Percentiles rank a stretch among this genome's conserved stretches.
Evolutionary conservation across 768 basidiomycete species (phyloP).

Genomic region (Suillus subaureus): DNA sequence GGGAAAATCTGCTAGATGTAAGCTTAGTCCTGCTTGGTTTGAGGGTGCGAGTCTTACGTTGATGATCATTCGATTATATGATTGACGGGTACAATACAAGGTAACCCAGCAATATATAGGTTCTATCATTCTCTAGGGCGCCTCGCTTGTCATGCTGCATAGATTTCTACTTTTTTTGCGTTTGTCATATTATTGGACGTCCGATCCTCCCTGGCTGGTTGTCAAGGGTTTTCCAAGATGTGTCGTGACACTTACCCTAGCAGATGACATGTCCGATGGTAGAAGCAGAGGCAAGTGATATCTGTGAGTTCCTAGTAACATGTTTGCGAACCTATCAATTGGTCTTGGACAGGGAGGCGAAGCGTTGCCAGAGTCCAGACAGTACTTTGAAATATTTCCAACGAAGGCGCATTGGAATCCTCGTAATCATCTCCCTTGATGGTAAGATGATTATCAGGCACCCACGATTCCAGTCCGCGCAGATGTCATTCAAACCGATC

Average conservation of each 20-base stretch:
- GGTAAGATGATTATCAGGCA: neutral
- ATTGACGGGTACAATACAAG: neutral
- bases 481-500: neutral
- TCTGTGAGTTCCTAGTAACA: neutral
- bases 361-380: neutral
- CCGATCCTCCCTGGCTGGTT: neutral
- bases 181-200: neutral
- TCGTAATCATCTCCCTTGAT: neutral
- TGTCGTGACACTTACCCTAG: neutral
- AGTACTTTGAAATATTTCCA: neutral
- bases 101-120: neutral
- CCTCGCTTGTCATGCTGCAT: neutral
- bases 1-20: neutral
- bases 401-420: neutral
- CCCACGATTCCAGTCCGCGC: neutral
- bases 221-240: neutral
- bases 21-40: neutral
- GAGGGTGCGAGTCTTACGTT: neutral
- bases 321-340: neutral
- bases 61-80: neutral
- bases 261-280: neutral
- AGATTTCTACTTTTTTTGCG: neutral
- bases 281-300: neutral
- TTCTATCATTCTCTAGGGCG: neutral
- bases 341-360: neutral